Evolutionary conservation across 306 rosid genomes (phyloP).

Genomic region (Ormosia semicastrata): DNA sequence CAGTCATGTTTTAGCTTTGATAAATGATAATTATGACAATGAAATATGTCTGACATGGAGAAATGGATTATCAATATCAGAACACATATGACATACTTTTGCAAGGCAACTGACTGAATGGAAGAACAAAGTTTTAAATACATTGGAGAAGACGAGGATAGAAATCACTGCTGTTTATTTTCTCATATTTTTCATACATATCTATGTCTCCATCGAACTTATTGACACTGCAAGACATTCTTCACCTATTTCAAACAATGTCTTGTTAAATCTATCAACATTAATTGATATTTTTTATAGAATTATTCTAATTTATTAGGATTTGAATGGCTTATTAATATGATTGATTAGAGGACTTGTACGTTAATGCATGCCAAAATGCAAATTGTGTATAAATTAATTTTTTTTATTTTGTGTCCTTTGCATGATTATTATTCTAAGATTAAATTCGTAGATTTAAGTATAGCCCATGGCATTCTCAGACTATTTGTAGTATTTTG

Average conservation of each 20-base stretch:
- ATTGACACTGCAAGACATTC: background rate
- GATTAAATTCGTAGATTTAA: background rate
- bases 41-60: background rate
- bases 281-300: background rate
- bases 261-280: background rate
- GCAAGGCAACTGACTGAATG: background rate
- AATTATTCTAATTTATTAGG: background rate
- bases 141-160: background rate
- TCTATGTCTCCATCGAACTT: background rate
- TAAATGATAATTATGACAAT: background rate
- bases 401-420: background rate
- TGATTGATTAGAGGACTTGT: background rate
- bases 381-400: background rate
- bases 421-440: background rate
- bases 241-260: background rate
- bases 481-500: background rate
- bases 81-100: background rate
- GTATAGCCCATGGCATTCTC: background rate
- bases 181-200: background rate
- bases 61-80: no score
- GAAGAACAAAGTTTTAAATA: background rate
- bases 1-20: no score
- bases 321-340: no score
- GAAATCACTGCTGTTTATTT: background rate
- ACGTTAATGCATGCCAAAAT: background rate